These are phyloP conservation scores for Candida buenavistaensis DNA, from an alignment of 1,139 yeast species.

Conservation along the genomic window DNA sequence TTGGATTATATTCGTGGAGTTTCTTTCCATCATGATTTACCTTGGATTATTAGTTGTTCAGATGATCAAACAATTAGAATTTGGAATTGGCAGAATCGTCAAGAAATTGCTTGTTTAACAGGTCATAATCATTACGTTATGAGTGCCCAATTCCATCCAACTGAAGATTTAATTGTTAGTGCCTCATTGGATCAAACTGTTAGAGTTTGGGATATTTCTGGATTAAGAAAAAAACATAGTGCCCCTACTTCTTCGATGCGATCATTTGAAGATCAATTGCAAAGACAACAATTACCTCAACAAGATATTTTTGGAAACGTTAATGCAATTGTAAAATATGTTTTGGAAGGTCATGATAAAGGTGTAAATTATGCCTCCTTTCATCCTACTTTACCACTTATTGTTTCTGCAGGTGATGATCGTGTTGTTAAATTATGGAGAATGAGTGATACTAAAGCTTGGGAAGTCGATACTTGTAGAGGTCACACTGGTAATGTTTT, in stretches of 20 bases:
- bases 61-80: conserved; percentile 98
- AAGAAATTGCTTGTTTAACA: conserved; percentile 94
- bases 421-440: conserved; percentile 95
- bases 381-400: conserved; percentile 94
- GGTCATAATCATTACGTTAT: conserved; percentile 98
- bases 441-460: conserved; percentile 96
- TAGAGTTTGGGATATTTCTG: conserved; percentile 97
- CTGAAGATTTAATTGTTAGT: conserved; percentile 90
- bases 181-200: conserved; percentile 99
- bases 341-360: conserved; percentile 95
- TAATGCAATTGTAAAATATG: conserved; percentile 93
- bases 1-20: conserved; percentile 95
- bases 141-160: conserved; percentile 97
- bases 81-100: conserved; percentile 99
- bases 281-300: conserved; percentile 70
- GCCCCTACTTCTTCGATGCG: conserved; percentile 63
- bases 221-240: conserved; percentile 91
- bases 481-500: conserved; percentile 96
- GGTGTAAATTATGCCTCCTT: conserved; percentile 99
- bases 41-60: conserved; percentile 95
- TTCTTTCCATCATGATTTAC: conserved; percentile 91
- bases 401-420: conserved; percentile 96
- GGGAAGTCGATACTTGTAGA: conserved; percentile 98
- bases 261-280: conserved; percentile 77
- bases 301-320: conserved; percentile 94